These are phyloP conservation scores for Cucurbita argyrosperma DNA, from an alignment of 306 rosid genomes.

Conservation along the genomic window DNA sequence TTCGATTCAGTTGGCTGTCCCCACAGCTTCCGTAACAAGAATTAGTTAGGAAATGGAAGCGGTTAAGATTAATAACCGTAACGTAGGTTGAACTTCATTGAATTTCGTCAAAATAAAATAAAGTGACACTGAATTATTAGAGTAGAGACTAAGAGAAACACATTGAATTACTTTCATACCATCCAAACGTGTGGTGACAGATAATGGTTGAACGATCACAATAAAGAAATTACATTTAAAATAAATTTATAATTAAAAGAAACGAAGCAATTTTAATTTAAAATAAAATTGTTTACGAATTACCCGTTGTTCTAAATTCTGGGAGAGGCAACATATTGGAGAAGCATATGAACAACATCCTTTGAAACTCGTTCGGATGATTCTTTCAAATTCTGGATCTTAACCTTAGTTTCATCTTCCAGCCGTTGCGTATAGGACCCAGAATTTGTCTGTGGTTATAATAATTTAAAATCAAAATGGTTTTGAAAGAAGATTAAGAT, in stretches of 20 bases:
- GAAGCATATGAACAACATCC: slow-evolving; percentile 48
- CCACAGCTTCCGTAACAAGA: neutral
- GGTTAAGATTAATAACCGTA: neutral
- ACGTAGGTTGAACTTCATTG: neutral
- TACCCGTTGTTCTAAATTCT: neutral
- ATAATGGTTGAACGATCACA: neutral
- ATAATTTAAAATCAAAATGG: too few relatives aligned
- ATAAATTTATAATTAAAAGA: too few relatives aligned
- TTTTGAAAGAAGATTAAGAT: too few relatives aligned
- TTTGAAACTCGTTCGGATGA: neutral
- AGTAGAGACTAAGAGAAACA: neutral
- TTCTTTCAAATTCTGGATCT: neutral
- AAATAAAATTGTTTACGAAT: too few relatives aligned
- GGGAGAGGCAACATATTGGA: slow-evolving; percentile 32
- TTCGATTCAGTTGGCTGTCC: neutral
- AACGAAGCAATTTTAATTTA: too few relatives aligned
- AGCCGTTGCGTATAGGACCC: neutral
- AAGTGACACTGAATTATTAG: neutral
- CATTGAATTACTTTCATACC: neutral
- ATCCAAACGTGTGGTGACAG: neutral
- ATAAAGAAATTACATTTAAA: neutral
- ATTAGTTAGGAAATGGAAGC: neutral
- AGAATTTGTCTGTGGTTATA: neutral
- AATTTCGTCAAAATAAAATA: neutral
- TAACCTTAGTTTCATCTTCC: neutral